Conservation (phyloP, 768 basidiomycete genomes). For the Mycena floridula region DNA sequence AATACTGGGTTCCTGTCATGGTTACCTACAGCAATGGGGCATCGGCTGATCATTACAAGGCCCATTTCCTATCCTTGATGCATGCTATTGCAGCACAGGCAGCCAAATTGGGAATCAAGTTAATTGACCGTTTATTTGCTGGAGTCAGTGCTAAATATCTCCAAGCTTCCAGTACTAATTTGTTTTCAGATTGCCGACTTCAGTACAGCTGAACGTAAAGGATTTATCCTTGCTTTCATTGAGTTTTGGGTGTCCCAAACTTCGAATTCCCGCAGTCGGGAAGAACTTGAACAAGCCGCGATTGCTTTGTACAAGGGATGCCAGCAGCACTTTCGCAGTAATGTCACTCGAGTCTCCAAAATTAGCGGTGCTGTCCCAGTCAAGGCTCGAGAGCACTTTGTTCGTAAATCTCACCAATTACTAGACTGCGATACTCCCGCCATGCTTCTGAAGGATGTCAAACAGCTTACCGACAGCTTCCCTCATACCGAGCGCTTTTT, state of each 20-base stretch:
- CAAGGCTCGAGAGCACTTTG: background rate
- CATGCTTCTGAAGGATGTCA: background rate
- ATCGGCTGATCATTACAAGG: slow-evolving; percentile 8
- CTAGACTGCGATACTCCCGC: background rate
- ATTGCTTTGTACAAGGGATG: background rate
- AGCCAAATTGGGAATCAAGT: background rate
- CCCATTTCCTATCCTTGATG: slow-evolving; percentile 1
- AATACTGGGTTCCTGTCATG: slow-evolving; percentile 10
- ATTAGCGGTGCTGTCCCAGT: background rate
- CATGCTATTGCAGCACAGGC: background rate
- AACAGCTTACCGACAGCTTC: background rate
- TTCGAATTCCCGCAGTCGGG: background rate
- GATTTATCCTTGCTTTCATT: background rate
- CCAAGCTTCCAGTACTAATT: too few species aligned
- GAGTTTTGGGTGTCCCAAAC: background rate
- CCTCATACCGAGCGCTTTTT: background rate
- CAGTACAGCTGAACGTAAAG: background rate
- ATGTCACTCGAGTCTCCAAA: background rate
- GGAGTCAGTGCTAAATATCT: background rate
- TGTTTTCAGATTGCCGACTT: background rate
- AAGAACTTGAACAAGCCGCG: background rate
- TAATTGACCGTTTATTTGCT: background rate
- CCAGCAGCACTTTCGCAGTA: background rate
- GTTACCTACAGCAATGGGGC: slow-evolving; percentile 11
- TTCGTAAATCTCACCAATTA: background rate